Evolutionary conservation across 345 rosid genomes (phyloP).

Genomic region (Psidium friedrichsthalianum): DNA sequence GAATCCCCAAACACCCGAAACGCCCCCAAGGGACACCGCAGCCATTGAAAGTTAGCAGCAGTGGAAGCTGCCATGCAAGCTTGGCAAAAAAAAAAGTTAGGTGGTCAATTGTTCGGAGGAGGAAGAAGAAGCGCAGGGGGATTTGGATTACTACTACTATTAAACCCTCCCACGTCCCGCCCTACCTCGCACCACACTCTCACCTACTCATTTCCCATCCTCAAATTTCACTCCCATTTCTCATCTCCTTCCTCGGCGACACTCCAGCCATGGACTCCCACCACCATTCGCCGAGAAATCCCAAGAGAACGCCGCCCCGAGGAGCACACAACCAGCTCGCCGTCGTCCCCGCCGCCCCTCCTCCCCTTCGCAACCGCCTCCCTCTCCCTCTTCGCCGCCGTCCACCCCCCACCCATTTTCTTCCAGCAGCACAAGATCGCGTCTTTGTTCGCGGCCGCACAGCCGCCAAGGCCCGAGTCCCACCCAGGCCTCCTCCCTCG

Average conservation of each 20-base stretch:
- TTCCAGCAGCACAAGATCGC: constrained; percentile 38
- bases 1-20: neutral
- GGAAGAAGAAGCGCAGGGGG: neutral
- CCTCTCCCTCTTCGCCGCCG: constrained; percentile 37
- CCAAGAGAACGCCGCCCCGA: constrained; percentile 26
- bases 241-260: neutral
- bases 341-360: neutral
- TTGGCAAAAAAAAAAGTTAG: neutral
- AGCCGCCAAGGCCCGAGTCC: constrained; percentile 55
- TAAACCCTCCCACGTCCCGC: neutral
- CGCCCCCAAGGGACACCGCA: neutral
- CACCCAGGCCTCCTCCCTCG: constrained; percentile 53
- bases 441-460: constrained; percentile 18
- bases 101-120: neutral
- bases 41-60: neutral
- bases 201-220: no score
- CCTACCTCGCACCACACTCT: neutral
- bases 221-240: neutral
- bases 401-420: constrained; percentile 35
- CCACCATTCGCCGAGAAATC: constrained; percentile 6
- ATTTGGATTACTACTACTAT: neutral
- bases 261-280: constrained; percentile 34
- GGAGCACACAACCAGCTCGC: neutral
- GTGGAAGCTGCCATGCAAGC: neutral
- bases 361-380: constrained; percentile 52